These are phyloP conservation scores for Spiraea crenata DNA, from an alignment of 331 rosid species.

Conservation along the genomic window DNA sequence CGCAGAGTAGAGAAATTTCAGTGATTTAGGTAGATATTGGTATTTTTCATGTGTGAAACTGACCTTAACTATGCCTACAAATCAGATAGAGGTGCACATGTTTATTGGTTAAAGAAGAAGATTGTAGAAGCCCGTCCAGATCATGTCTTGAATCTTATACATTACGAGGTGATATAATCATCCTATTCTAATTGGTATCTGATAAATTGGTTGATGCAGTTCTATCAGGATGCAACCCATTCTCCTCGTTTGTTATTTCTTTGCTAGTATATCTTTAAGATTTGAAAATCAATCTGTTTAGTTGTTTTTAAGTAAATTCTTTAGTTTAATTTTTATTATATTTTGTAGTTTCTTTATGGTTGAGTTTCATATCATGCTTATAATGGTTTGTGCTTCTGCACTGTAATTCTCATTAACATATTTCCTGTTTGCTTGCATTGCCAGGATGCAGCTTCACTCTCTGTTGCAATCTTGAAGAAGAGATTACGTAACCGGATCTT, in stretches of 20 bases:
- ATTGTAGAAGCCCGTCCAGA: slow-evolving; percentile 69
- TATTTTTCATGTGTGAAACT: slow-evolving; percentile 3
- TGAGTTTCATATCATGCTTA: too few species aligned
- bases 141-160: slow-evolving; percentile 81
- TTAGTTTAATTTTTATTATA: too few species aligned
- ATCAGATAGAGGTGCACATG: slow-evolving; percentile 78
- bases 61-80: slow-evolving; percentile 62
- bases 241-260: not conserved
- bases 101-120: slow-evolving; percentile 78
- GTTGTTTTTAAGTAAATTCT: too few species aligned
- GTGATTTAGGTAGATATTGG: slow-evolving; percentile 15
- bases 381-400: too few species aligned
- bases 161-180: slow-evolving; percentile 67
- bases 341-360: too few species aligned
- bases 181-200: not conserved
- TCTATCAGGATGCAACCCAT: not conserved
- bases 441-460: too few species aligned
- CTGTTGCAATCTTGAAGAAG: too few species aligned
- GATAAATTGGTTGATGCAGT: not conserved
- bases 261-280: not conserved
- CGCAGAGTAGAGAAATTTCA: not conserved
- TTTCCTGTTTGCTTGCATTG: too few species aligned
- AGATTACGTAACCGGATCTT: too few species aligned
- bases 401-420: too few species aligned
- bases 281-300: too few species aligned